Percentiles rank a stretch among this genome's conserved stretches.
These are phyloP conservation scores for Fusarium euwallaceae DNA, from an alignment of 2,329 filamentous ascomycete genomes.

Conservation along the genomic window DNA sequence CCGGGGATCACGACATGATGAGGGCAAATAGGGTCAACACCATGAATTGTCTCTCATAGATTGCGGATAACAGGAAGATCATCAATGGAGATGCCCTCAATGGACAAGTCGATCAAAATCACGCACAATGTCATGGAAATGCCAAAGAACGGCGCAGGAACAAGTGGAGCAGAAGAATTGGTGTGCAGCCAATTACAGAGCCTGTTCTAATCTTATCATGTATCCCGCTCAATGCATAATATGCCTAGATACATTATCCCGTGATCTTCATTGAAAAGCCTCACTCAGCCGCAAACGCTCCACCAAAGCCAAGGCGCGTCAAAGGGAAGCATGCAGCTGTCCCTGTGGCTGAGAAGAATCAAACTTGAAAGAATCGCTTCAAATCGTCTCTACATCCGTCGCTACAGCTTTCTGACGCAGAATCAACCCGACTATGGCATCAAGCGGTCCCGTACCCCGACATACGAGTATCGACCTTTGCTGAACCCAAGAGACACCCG, in stretches of 20 bases:
- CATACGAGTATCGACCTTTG: conserved; percentile 19
- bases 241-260: background rate
- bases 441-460: conserved; percentile 17
- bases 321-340: conserved; percentile 15
- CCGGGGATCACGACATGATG: background rate
- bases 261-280: background rate
- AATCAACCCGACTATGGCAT: conserved; percentile 15
- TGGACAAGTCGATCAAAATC: background rate
- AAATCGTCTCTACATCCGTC: background rate
- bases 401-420: background rate
- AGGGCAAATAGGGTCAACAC: background rate
- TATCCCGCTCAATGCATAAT: background rate
- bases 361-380: background rate
- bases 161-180: background rate
- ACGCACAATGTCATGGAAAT: background rate
- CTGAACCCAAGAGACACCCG: conserved; percentile 13
- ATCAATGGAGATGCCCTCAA: background rate
- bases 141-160: background rate
- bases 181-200: background rate
- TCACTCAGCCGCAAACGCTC: conserved; percentile 1
- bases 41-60: background rate
- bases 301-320: conserved; percentile 1
- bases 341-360: background rate
- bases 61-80: background rate
- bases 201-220: background rate